phyloP scores from a whole-genome alignment of 2,329 filamentous ascomycete species.

The Penicillium sclerotiorum region DNA sequence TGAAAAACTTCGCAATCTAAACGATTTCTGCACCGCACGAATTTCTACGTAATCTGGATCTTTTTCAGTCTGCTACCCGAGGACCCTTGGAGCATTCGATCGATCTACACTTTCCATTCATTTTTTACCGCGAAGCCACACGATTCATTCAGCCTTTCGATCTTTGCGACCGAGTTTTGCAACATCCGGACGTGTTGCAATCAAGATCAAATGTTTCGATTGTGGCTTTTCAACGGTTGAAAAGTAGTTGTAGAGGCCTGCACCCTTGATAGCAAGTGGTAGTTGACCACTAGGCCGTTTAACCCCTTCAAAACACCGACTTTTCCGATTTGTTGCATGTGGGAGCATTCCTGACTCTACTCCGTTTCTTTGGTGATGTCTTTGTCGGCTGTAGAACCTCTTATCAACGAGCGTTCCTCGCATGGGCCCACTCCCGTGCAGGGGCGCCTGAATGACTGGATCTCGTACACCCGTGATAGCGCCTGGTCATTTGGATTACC shows the following conservation, averaged over 20 bases:
- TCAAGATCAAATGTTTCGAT: not conserved
- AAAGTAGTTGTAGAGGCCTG: constrained; percentile 21
- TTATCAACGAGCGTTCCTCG: not conserved
- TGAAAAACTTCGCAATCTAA: constrained; percentile 38
- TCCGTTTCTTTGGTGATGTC: not conserved
- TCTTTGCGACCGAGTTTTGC: not conserved
- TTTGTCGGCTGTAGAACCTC: not conserved
- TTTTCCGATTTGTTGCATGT: too few species aligned
- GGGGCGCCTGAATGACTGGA: not conserved
- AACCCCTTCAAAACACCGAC: too few species aligned
- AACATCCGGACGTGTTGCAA: not conserved
- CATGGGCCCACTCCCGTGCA: constrained; percentile 2
- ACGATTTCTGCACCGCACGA: constrained; percentile 13
- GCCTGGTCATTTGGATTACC: too few species aligned
- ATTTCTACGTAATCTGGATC: constrained; percentile 1
- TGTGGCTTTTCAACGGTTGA: not conserved
- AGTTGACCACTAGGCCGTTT: too few species aligned
- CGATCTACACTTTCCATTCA: not conserved
- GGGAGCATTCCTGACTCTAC: too few species aligned
- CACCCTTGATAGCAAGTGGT: too few species aligned
- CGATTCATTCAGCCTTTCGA: not conserved
- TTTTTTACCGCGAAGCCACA: not conserved
- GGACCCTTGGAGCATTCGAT: not conserved
- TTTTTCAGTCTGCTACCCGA: not conserved
- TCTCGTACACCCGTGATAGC: too few species aligned